Evolutionary conservation across 805 yeast species (phyloP), one percentile per base, ranked within the genome.

Genomic region (Zygosaccharomyces kombuchaensis): DNA sequence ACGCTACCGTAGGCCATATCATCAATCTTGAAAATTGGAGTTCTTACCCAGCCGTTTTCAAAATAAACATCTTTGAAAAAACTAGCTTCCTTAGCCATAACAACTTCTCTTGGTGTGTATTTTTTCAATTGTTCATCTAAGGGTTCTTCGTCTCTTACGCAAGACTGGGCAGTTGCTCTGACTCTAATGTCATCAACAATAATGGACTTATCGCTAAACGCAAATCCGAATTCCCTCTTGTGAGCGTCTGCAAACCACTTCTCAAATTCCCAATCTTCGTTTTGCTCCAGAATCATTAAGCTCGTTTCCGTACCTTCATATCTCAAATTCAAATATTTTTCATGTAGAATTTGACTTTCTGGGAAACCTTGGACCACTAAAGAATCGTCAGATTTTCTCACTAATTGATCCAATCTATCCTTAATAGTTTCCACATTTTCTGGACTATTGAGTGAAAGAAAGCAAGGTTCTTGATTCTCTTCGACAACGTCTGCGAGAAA

Each of bases 291-390:
- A 16, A 85, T 78, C 85, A 88, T 84, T 50, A 90, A 67, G 34
- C 84, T 81, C 2, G 96, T 84, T 58, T 89, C 96, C 12, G 96
- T 84, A 6, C 96, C 96, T 51, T 78, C 79, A 60, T 85, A 89
- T 58, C 93, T 74, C 73, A 88, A 68, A 60, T 89, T 89, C 51
- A 89, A 68, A 54, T 75, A 86, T 39, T 76, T 76, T 57, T 88
- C 93, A 44, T 74, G 70, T 19, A 56, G 61, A 21, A 86, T 72
- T 21, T 71, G 66, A 4, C 65, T 62, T 4, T 63, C 62, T 1
- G 54, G 36, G 51, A 81, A 77, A 0, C 86, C 85, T 63, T 87
- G 95, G 1, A 58, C 52, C 1, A 43, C 45, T 27, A 77, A 70
- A 34, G 72, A 67, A 3, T 47, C 53, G 0, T 63, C 53, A 0